Base-by-base conservation (phyloP, 2,329 filamentous ascomycete genomes). In the Diaporthe longicolla region DNA sequence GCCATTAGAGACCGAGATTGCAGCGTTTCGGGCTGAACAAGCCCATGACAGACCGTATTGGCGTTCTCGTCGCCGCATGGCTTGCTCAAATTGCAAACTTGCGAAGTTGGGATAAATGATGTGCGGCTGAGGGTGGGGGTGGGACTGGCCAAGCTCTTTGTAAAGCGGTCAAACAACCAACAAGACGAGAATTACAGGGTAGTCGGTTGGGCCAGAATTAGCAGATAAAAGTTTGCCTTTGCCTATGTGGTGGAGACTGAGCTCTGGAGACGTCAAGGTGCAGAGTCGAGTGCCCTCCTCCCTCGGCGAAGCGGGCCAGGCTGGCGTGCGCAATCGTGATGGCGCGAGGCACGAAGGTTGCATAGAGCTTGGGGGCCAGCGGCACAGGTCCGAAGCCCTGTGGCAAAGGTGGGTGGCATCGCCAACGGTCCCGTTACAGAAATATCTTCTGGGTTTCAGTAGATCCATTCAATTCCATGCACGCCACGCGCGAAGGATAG, bases 151-250 rank as follows among this genome's bases (percentile, higher is more conserved):
- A 63, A 61, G 69, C 32, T 61, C 26, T 59, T n/a, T 40, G 19
- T 24, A 54, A 29, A 35, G 69, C 69, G 69, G 69, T 71, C 69
- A 63, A 61, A 43, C n/a, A 54, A 54, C 45, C 57, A 71, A 71
- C 57, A 63, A 17, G 29, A 32, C 29, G 26, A 24, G 24, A 50
- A 29, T 52, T 26, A 10, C 10, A 21, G 21, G 29, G 45, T 32
- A 37, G 45, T 66, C 37, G 63, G 43, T 66, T 66, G 45, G 63
- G 21, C 32, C 45, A 66, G 63, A 66, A 40, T 52, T 52, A 52
- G 63, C 45, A 66, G 45, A 66, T 40, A 32, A 19, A 52, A n/a
- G 52, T 52, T 66, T 66, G 32, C 57, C 32, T 26, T 29, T 43
- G 57, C 21, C 45, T 24, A 35, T 13, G 45, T 26, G 21, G 57